Conservation (phyloP, 176 grass and related monocot genomes). For the Lolium perenne region DNA sequence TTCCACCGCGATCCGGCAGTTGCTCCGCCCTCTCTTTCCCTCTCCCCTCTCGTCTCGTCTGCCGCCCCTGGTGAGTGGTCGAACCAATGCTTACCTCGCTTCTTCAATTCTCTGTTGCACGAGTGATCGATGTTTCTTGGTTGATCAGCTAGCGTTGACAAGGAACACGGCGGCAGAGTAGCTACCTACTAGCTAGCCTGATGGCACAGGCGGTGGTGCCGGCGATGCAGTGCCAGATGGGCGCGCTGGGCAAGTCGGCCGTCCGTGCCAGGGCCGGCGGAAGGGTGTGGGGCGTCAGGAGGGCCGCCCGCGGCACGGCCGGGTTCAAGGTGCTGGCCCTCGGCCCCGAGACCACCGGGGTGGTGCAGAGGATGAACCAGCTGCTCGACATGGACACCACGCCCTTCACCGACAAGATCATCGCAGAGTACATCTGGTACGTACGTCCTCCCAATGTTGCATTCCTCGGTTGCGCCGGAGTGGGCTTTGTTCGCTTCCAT, state of each 20-base stretch:
- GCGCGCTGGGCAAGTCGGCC: slow-evolving; percentile 44
- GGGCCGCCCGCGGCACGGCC: slow-evolving; percentile 46
- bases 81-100: slow-evolving; percentile 6
- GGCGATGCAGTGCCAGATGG: slow-evolving; percentile 77
- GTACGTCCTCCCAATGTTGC: not conserved
- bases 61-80: not conserved
- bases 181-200: not conserved
- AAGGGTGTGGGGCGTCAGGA: slow-evolving; percentile 76
- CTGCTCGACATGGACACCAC: slow-evolving; percentile 93
- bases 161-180: not conserved
- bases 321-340: slow-evolving; percentile 86
- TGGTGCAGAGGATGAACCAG: slow-evolving; percentile 79
- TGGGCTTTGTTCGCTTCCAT: not conserved
- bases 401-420: slow-evolving; percentile 78
- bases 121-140: not conserved
- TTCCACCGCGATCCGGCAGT: not conserved
- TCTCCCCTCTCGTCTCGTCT: not conserved
- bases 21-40: too few relatives aligned
- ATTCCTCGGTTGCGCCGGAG: too few relatives aligned
- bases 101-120: not conserved
- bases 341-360: slow-evolving; percentile 56
- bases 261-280: slow-evolving; percentile 40
- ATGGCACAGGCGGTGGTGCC: slow-evolving; percentile 94
- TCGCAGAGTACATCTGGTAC: slow-evolving; percentile 99
- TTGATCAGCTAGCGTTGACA: not conserved